Percentiles rank a stretch among this genome's conserved stretches.
Conservation (phyloP, 2,329 filamentous ascomycete genomes). For the Drechslerella coelobrocha region DNA sequence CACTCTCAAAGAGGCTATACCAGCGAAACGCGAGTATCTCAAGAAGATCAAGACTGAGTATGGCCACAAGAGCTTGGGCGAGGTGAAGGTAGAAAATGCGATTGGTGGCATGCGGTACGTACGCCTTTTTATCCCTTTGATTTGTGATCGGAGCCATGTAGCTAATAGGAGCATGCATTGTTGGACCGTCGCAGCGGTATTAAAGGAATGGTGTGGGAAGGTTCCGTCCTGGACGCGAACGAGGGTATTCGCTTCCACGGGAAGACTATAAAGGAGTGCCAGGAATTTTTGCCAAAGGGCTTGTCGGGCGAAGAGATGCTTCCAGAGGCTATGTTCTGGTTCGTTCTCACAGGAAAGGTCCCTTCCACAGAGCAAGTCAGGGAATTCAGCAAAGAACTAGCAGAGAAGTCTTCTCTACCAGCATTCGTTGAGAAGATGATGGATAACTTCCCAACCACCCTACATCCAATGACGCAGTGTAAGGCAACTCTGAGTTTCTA, state of each 20-base stretch:
- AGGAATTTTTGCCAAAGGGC: conserved; percentile 90
- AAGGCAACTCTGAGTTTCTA: conserved; percentile 3
- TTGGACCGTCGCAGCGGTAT: conserved; percentile 72
- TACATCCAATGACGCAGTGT: conserved; percentile 97
- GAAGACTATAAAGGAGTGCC: conserved; percentile 97
- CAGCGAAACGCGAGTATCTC: conserved; percentile 88
- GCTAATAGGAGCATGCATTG: conserved; percentile 14
- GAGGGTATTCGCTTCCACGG: conserved; percentile 99
- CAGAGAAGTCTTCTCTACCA: conserved; percentile 82
- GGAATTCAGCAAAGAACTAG: conserved; percentile 81
- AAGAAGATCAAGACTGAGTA: conserved; percentile 86
- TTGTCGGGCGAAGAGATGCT: conserved; percentile 94
- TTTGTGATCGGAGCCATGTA: not conserved
- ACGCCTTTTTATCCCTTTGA: conserved; percentile 19
- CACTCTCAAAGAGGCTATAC: conserved; percentile 81
- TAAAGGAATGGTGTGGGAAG: conserved; percentile 99
- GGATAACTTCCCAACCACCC: conserved; percentile 82
- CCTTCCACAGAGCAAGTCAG: conserved; percentile 83
- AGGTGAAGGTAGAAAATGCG: conserved; percentile 91
- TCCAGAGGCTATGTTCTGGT: conserved; percentile 99
- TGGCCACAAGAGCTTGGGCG: conserved; percentile 80
- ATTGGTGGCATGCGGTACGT: conserved; percentile 87
- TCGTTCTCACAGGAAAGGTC: conserved; percentile 90
- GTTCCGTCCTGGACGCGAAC: conserved; percentile 92
- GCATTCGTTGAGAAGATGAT: conserved; percentile 85